phyloP scores from a whole-genome alignment of 2,329 filamentous ascomycete species.

The Aschersonia sp. region DNA sequence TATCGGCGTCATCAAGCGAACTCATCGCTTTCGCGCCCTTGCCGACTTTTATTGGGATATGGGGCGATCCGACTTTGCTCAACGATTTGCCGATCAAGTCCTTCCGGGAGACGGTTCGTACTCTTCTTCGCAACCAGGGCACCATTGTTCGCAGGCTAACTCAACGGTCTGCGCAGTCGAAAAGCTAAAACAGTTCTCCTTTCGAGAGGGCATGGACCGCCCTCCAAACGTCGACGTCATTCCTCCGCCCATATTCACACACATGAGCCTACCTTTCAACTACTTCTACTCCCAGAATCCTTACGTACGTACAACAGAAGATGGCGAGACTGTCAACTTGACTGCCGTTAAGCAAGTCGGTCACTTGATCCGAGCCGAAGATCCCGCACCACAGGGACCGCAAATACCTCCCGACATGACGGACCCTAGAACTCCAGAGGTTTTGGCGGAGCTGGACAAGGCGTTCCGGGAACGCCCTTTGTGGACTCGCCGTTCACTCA shows the following conservation, averaged over 20 bases:
- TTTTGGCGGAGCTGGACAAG: conserved; percentile 47
- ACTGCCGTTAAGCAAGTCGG: conserved; percentile 43
- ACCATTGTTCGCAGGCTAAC: background rate
- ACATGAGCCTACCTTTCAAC: conserved; percentile 59
- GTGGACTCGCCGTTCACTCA: conserved; percentile 71
- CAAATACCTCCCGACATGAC: conserved; percentile 41
- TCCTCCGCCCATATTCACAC: conserved; percentile 66
- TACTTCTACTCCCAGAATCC: conserved; percentile 80
- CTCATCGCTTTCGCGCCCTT: conserved; percentile 75
- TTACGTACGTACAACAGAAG: conserved; percentile 48
- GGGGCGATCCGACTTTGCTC: conserved; percentile 51
- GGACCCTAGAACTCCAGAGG: conserved; percentile 44
- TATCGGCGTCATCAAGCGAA: conserved; percentile 60
- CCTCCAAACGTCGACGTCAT: conserved; percentile 53
- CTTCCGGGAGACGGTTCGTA: conserved; percentile 53
- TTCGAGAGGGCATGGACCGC: conserved; percentile 47
- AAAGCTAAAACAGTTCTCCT: conserved; percentile 45
- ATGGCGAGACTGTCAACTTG: conserved; percentile 41
- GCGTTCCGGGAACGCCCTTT: conserved; percentile 64
- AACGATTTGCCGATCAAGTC: conserved; percentile 54
- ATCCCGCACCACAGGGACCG: conserved; percentile 48
- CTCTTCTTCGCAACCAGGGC: background rate
- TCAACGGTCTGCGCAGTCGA: conserved; percentile 20
- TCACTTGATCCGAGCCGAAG: conserved; percentile 44
- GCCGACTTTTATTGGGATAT: conserved; percentile 79